Conservation (phyloP, 2,329 filamentous ascomycete genomes). For the Samsoniella hepiali region DNA sequence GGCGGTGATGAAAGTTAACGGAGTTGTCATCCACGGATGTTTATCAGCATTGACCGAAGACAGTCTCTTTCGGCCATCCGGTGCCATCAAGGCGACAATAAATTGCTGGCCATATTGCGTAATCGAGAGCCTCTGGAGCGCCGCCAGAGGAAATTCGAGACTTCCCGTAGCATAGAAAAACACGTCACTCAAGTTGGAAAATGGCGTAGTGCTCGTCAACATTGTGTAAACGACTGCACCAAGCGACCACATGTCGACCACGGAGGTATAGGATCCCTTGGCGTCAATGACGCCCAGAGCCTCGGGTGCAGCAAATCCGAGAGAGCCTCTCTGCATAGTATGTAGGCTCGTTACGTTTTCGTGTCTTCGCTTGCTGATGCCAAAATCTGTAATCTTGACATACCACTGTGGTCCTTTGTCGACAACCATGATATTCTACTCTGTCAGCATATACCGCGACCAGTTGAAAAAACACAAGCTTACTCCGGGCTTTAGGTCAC, state of each 20-base stretch:
- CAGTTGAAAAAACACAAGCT: neutral
- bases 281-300: neutral
- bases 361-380: slow-evolving; percentile 17
- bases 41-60: neutral
- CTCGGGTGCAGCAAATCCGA: slow-evolving; percentile 18
- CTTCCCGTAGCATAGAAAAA: neutral
- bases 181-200: slow-evolving; percentile 1
- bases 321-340: slow-evolving; percentile 12
- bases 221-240: slow-evolving; percentile 19
- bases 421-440: slow-evolving; percentile 23
- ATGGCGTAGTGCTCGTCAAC: slow-evolving; percentile 14
- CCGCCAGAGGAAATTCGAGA: neutral
- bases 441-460: neutral
- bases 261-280: neutral
- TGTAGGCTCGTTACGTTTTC: slow-evolving; percentile 5
- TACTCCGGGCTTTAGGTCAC: slow-evolving; percentile 23
- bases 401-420: slow-evolving; percentile 21
- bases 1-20: too few species aligned
- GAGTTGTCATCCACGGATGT: slow-evolving; percentile 2
- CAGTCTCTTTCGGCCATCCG: neutral
- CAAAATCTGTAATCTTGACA: slow-evolving; percentile 22
- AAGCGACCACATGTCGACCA: slow-evolving; percentile 20
- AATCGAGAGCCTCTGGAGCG: neutral
- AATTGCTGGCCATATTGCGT: neutral
- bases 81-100: neutral